These are phyloP conservation scores for Linanthus parryae DNA, from an alignment of 148 eudicot genomes.

Conservation along the genomic window DNA sequence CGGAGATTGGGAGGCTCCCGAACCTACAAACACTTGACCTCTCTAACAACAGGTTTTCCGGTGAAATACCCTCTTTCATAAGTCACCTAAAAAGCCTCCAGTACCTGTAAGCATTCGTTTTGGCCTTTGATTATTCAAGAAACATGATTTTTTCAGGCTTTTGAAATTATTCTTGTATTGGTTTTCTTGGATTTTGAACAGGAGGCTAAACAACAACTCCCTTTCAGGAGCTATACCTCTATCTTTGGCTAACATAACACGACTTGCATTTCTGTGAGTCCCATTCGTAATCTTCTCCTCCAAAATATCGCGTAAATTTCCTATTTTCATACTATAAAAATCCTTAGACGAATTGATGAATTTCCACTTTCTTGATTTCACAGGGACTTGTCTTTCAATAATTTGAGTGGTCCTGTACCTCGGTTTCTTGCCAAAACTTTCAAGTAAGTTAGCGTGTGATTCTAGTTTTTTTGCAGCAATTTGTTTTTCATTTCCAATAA, in stretches of 20 bases:
- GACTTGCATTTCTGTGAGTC: conserved; percentile 71
- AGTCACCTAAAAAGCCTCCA: conserved; percentile 53
- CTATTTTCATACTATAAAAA: background rate
- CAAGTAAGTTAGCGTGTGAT: conserved; percentile 50
- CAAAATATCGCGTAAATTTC: background rate
- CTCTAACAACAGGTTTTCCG: conserved; percentile 58
- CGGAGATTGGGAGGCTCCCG: conserved; percentile 62
- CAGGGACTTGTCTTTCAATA: conserved; percentile 90
- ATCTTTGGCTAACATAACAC: conserved; percentile 68
- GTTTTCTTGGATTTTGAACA: conserved; percentile 18
- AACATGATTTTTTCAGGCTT: background rate
- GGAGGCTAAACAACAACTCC: conserved; percentile 91
- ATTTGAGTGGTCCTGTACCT: conserved; percentile 91
- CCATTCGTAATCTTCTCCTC: conserved; percentile 1
- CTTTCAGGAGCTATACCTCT: conserved; percentile 72
- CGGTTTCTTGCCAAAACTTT: conserved; percentile 70
- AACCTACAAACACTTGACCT: conserved; percentile 75
- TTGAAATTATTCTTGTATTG: background rate
- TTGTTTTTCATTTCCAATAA: background rate
- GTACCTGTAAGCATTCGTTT: conserved; percentile 53
- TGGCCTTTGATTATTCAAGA: background rate
- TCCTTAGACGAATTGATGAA: too few relatives aligned
- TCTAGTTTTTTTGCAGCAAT: background rate
- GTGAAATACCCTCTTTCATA: conserved; percentile 62
- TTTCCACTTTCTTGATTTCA: conserved; percentile 5